Base-by-base conservation (phyloP, 306 rosid species). In the Sindora glabra region DNA sequence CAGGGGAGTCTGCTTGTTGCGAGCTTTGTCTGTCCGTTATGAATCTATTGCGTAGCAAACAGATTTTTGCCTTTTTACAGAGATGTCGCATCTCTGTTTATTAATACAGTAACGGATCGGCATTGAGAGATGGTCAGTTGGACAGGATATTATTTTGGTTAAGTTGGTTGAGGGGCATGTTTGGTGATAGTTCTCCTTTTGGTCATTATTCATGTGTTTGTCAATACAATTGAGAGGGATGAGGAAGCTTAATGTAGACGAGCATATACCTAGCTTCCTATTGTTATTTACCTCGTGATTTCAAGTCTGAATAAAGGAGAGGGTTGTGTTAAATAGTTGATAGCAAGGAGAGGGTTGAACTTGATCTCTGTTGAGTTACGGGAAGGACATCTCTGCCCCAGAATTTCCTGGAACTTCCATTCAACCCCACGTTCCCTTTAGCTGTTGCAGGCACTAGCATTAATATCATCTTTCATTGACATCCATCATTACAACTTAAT, bases 401-500 rank as follows among this genome's bases (percentile, higher is more conserved):
- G 53, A 72, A 84, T 26, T 59, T 66, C 3, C 39, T 50, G 8
- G 23, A n/a, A 36, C 78, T 80, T 42, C 87, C 90, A 45, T 75
- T 58, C 67, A 34, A 48, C 15, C 90, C 90, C 25, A 84, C 74
- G 40, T 41, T 68, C 49, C 84, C 86, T 24, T 69, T 73, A 0
- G 86, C 84, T 1, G 78, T 77, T 2, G 78, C 82, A 29, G 69
- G 41, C 42, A 72, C 45, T 62, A 84, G 12, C 5, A 5, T 36
- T 70, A 70, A 21, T 64, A 81, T 59, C 37, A 75, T 14, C 90
- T 83, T 65, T 32, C 26, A 24, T 18, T 14, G 19, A 50, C 30
- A n/a, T 36, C 13, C 4, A 21, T 10, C 22, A 12, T 8, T 22
- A 60, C 12, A 26, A 16, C 17, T 2, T n/a, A n/a, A n/a, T n/a